A percentile compares a stretch with the other conserved stretches of the same genome.
Evolutionary conservation across 805 yeast genomes (phyloP).

Genomic region (Debaryomyces maramus): DNA sequence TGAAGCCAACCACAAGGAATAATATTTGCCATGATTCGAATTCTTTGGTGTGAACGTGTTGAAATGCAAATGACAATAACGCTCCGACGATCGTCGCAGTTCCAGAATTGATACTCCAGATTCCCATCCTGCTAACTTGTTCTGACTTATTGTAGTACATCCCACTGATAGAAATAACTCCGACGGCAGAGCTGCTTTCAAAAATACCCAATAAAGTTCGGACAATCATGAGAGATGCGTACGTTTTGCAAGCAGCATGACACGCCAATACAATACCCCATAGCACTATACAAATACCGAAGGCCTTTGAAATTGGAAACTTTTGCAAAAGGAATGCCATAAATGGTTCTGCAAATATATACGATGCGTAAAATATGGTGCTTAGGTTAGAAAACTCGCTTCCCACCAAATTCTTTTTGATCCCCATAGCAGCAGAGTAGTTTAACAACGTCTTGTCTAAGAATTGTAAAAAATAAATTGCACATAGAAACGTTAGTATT

Average conservation of each 20-base stretch:
- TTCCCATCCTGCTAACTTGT: conserved; percentile 53
- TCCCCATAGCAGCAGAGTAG: conserved; percentile 67
- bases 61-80: conserved; percentile 49
- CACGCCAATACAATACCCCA: conserved; percentile 57
- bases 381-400: conserved; percentile 52
- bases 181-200: conserved; percentile 57
- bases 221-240: conserved; percentile 56
- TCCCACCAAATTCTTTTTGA: conserved; percentile 48
- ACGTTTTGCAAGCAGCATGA: conserved; percentile 53
- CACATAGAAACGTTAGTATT: conserved; percentile 51
- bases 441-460: conserved; percentile 59
- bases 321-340: conserved; percentile 43
- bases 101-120: conserved; percentile 61
- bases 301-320: conserved; percentile 53
- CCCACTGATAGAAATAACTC: conserved; percentile 55
- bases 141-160: conserved; percentile 61
- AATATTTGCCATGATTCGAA: conserved; percentile 63
- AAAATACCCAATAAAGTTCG: conserved; percentile 54
- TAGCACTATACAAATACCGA: conserved; percentile 45
- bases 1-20: conserved; percentile 54
- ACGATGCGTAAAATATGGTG: conserved; percentile 54
- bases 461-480: conserved; percentile 56
- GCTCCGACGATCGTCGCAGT: conserved; percentile 53
- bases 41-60: conserved; percentile 38
- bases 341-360: conserved; percentile 55